These are phyloP conservation scores for Populus davidiana DNA, from an alignment of 345 rosid genomes.

Conservation along the genomic window DNA sequence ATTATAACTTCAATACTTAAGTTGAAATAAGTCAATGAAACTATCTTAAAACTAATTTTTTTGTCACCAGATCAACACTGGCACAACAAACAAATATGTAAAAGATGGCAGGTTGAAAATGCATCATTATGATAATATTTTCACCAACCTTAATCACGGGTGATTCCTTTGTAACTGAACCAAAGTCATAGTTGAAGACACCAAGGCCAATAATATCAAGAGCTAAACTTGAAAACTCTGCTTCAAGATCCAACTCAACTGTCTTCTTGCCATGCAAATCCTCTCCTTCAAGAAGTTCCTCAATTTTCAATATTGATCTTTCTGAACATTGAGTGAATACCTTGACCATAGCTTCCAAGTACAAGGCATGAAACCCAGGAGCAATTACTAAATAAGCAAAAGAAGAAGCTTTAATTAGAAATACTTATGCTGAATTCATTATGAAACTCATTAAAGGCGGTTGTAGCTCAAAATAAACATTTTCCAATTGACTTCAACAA, in stretches of 20 bases:
- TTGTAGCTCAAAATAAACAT: too few species aligned
- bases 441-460: not conserved
- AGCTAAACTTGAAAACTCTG: constrained; percentile 90
- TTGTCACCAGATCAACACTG: too few species aligned
- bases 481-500: too few species aligned
- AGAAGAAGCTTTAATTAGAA: constrained; percentile 1
- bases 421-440: not conserved
- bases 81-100: not conserved
- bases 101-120: not conserved
- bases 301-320: constrained; percentile 65
- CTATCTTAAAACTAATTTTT: too few species aligned
- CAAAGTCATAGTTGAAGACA: constrained; percentile 87
- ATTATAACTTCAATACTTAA: not conserved
- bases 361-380: constrained; percentile 80
- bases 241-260: constrained; percentile 82
- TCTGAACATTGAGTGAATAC: constrained; percentile 73
- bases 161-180: constrained; percentile 90
- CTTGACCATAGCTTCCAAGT: constrained; percentile 88
- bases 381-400: constrained; percentile 58
- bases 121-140: too few species aligned
- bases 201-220: constrained; percentile 96
- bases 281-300: constrained; percentile 56
- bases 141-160: constrained; percentile 80
- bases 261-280: constrained; percentile 33
- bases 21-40: not conserved